Conservation (phyloP, 805 yeast species). For the Candida insectalens region DNA sequence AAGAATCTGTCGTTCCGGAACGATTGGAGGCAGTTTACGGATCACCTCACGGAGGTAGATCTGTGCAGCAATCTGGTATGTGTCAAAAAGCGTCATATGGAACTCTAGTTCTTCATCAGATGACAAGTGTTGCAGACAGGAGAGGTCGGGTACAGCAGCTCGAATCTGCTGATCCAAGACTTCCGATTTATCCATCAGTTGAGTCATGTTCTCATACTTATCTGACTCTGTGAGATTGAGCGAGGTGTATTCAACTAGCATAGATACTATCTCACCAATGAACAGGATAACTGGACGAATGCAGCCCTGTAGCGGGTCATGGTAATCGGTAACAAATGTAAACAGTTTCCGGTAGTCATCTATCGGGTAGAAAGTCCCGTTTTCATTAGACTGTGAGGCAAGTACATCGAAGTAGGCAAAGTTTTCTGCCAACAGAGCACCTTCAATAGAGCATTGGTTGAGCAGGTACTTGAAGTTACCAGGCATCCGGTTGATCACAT, state of each 20-base stretch:
- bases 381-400: slow-evolving; percentile 26
- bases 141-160: slow-evolving; percentile 12
- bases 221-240: slow-evolving; percentile 15
- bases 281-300: slow-evolving; percentile 26
- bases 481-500: slow-evolving; percentile 17
- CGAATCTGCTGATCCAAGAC: slow-evolving; percentile 10
- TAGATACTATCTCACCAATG: slow-evolving; percentile 29
- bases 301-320: slow-evolving; percentile 34
- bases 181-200: slow-evolving; percentile 10
- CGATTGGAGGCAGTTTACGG: slow-evolving; percentile 16
- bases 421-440: slow-evolving; percentile 25
- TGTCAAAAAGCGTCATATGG: slow-evolving; percentile 27
- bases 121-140: slow-evolving; percentile 9
- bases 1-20: slow-evolving; percentile 17
- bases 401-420: slow-evolving; percentile 32
- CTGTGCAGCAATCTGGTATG: slow-evolving; percentile 21
- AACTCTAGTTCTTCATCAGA: slow-evolving; percentile 16
- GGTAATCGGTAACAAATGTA: slow-evolving; percentile 9
- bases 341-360: slow-evolving; percentile 23
- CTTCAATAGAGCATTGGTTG: slow-evolving; percentile 22
- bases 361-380: slow-evolving; percentile 29
- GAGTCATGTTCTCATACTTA: slow-evolving; percentile 10
- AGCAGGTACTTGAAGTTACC: slow-evolving; percentile 20
- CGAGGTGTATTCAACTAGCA: slow-evolving; percentile 15
- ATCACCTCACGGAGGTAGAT: slow-evolving; percentile 18